These are phyloP conservation scores for Sporodiniella umbellata DNA, from an alignment of 371 early-diverging fungal species.

Conservation along the genomic window DNA sequence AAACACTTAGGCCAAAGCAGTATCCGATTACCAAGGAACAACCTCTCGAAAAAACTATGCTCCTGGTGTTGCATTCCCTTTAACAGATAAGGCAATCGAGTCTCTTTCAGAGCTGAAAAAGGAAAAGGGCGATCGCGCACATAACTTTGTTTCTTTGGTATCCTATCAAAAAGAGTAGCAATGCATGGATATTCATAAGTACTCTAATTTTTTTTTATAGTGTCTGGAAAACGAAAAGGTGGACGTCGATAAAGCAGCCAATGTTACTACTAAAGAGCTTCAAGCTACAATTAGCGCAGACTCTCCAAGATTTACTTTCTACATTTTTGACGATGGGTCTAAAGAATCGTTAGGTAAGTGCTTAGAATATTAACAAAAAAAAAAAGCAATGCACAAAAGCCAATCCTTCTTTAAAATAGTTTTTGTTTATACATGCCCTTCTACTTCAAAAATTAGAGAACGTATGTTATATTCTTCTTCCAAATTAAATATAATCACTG, in stretches of 20 bases:
- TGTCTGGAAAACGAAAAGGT: constrained; percentile 54
- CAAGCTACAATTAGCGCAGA: constrained; percentile 41
- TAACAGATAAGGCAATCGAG: constrained; percentile 53
- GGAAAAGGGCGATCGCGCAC: constrained; percentile 28
- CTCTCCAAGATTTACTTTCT: constrained; percentile 72
- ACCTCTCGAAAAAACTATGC: constrained; percentile 59
- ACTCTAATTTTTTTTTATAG: constrained; percentile 9
- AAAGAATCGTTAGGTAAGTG: constrained; percentile 45
- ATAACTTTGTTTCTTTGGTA: constrained; percentile 69
- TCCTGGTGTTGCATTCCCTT: constrained; percentile 57
- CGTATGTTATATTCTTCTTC: constrained; percentile 87
- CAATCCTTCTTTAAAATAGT: constrained; percentile 27
- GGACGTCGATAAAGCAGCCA: constrained; percentile 43
- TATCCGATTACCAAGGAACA: constrained; percentile 50
- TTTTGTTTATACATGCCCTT: constrained; percentile 82
- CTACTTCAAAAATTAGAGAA: constrained; percentile 73
- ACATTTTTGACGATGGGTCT: constrained; percentile 45
- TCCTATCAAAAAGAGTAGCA: too few species aligned
- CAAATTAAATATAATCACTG: constrained; percentile 56
- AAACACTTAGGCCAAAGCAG: constrained; percentile 42
- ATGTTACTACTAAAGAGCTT: constrained; percentile 42
- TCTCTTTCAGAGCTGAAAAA: constrained; percentile 49
- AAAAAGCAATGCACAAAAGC: neutral
- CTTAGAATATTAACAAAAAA: neutral
- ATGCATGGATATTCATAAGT: too few species aligned